Percentiles rank a stretch among this genome's conserved stretches.
Evolutionary conservation across 1,139 yeast genomes (phyloP).

Genomic region (Geotrichum histeridarum): DNA sequence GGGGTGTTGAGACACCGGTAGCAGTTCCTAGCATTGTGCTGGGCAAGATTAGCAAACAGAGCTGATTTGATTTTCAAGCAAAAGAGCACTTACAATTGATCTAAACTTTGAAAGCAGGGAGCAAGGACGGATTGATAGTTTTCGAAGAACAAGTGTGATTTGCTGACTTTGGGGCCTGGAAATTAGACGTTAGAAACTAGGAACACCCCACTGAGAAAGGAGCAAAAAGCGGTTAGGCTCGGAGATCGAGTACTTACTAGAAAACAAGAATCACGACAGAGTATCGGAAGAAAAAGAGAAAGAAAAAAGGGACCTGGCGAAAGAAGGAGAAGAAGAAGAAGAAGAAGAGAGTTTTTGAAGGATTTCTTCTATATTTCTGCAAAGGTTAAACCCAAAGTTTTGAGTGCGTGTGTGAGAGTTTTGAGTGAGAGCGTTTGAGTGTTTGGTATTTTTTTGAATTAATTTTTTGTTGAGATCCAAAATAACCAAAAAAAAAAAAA

Average conservation of each 20-base stretch:
- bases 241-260: background rate
- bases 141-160: background rate
- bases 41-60: background rate
- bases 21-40: constrained; percentile 21
- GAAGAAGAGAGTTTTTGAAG: no score
- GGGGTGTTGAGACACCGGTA: constrained; percentile 44
- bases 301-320: background rate
- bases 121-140: background rate
- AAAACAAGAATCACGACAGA: background rate
- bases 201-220: background rate
- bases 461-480: background rate
- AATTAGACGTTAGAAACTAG: no score
- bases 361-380: no score
- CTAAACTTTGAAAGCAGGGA: background rate
- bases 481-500: background rate
- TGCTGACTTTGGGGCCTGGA: no score
- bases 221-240: background rate
- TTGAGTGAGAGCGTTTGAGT: no score
- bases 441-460: background rate
- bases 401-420: no score
- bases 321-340: background rate
- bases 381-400: no score
- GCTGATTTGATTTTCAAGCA: no score
- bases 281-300: background rate
- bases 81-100: background rate